Evolutionary conservation across 495 filamentous ascomycete genomes (phyloP).

Genomic region (Penicillium bovifimosum): DNA sequence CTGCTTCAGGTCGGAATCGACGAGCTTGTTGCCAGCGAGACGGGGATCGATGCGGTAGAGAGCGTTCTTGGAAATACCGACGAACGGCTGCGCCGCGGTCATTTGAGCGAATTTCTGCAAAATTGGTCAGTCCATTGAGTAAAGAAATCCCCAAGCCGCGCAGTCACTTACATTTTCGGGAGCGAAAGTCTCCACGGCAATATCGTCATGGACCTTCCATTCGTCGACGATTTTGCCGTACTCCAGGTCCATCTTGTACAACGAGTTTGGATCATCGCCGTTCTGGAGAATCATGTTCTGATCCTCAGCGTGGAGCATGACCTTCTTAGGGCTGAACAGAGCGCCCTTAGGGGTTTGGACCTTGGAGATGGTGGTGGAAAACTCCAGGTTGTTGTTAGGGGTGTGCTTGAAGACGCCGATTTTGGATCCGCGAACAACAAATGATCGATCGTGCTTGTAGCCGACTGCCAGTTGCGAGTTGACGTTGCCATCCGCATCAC

Average conservation of each 20-base stretch:
- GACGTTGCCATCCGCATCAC: slow-evolving; percentile 71
- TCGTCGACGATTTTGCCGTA: slow-evolving; percentile 99
- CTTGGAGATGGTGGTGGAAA: slow-evolving; percentile 96
- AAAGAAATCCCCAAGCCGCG: not conserved
- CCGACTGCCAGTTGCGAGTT: slow-evolving; percentile 98
- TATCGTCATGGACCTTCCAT: slow-evolving; percentile 99
- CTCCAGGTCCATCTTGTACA: slow-evolving; percentile 98
- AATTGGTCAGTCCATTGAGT: slow-evolving; percentile 16
- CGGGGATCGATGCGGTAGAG: slow-evolving; percentile 94
- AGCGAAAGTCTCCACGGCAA: slow-evolving; percentile 81
- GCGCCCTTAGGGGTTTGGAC: slow-evolving; percentile 84
- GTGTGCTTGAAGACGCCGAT: slow-evolving; percentile 99
- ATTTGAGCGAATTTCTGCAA: slow-evolving; percentile 91
- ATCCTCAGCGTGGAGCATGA: slow-evolving; percentile 96
- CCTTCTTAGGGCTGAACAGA: slow-evolving; percentile 90
- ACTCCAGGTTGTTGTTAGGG: slow-evolving; percentile 84
- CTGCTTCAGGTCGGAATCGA: slow-evolving; percentile 87
- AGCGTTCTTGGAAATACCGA: slow-evolving; percentile 86
- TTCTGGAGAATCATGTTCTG: slow-evolving; percentile 90
- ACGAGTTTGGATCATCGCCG: slow-evolving; percentile 72
- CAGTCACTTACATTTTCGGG: slow-evolving; percentile 67
- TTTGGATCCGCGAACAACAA: slow-evolving; percentile 93
- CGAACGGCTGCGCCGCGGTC: slow-evolving; percentile 90
- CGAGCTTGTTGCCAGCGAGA: slow-evolving; percentile 83
- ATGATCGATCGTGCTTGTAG: slow-evolving; percentile 95